Evolutionary conservation across 768 basidiomycete genomes (phyloP).

Genomic region (Tubosaeta sp.): DNA sequence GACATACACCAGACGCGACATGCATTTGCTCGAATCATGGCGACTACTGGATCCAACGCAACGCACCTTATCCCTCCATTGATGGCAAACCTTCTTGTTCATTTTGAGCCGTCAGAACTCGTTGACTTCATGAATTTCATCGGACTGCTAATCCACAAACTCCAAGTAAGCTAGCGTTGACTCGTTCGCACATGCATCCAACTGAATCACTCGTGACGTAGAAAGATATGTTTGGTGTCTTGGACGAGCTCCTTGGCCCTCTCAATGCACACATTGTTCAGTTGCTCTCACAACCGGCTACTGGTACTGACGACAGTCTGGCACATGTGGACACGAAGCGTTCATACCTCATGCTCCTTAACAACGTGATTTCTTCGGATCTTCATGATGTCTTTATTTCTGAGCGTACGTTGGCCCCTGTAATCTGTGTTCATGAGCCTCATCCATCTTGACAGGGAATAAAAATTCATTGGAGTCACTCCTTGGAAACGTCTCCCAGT

Average conservation of each 20-base stretch:
- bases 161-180: conserved; percentile 69
- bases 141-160: conserved; percentile 81
- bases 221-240: conserved; percentile 81
- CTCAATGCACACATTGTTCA: conserved; percentile 77
- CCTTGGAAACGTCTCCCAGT: conserved; percentile 65
- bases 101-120: conserved; percentile 89
- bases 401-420: conserved; percentile 51
- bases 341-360: conserved; percentile 81
- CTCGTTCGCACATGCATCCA: not conserved
- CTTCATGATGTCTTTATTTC: conserved; percentile 85
- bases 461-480: conserved; percentile 64
- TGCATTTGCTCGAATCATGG: conserved; percentile 90
- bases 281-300: conserved; percentile 74
- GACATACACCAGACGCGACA: conserved; percentile 66
- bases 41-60: conserved; percentile 81
- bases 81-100: conserved; percentile 85
- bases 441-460: conserved; percentile 45
- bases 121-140: conserved; percentile 97
- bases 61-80: conserved; percentile 84
- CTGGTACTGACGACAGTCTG: conserved; percentile 83
- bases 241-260: conserved; percentile 88
- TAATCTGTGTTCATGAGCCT: not conserved
- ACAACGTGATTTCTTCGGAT: conserved; percentile 74
- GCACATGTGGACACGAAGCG: conserved; percentile 80
- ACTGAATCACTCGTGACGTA: conserved; percentile 27